A percentile compares a stretch with the other conserved stretches of the same genome.
Evolutionary conservation across 164 flowering plant species (phyloP).

Genomic region (Vitis labrusca): DNA sequence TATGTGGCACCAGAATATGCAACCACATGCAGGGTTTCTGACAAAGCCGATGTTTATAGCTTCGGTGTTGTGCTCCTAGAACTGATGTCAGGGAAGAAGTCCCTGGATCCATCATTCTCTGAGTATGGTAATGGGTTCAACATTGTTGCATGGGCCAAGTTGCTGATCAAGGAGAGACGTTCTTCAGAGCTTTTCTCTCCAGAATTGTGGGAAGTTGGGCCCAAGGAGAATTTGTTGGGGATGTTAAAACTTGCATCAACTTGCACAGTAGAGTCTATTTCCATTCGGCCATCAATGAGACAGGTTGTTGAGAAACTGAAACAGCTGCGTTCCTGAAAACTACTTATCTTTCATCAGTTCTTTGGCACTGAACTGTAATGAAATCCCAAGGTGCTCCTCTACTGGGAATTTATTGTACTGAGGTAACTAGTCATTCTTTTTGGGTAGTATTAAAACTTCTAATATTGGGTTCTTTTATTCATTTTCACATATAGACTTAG

Average conservation of each 20-base stretch:
- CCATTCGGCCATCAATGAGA: slow-evolving; percentile 66
- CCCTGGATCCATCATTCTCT: slow-evolving; percentile 75
- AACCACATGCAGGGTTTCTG: slow-evolving; percentile 75
- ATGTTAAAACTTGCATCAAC: slow-evolving; percentile 53
- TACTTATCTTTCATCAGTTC: neutral
- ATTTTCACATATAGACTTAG: no score
- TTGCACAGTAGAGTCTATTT: slow-evolving; percentile 62
- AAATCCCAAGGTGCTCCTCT: neutral
- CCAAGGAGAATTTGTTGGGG: slow-evolving; percentile 51
- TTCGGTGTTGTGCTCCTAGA: slow-evolving; percentile 74
- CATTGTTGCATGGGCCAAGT: slow-evolving; percentile 66
- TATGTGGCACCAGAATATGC: slow-evolving; percentile 88
- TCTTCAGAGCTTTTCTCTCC: slow-evolving; percentile 50
- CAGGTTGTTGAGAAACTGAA: slow-evolving; percentile 57
- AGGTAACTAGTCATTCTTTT: no score
- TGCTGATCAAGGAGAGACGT: slow-evolving; percentile 56
- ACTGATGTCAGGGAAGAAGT: slow-evolving; percentile 66
- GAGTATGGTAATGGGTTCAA: slow-evolving; percentile 73
- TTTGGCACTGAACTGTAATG: neutral
- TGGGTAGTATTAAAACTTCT: no score
- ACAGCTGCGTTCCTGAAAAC: slow-evolving; percentile 30
- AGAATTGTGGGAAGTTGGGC: slow-evolving; percentile 59
- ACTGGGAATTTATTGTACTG: no score
- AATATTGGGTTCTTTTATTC: no score
- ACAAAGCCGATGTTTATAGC: slow-evolving; percentile 82